Evolutionary conservation across 2,329 filamentous ascomycete genomes (phyloP).

Genomic region (Cercospora berteroae): DNA sequence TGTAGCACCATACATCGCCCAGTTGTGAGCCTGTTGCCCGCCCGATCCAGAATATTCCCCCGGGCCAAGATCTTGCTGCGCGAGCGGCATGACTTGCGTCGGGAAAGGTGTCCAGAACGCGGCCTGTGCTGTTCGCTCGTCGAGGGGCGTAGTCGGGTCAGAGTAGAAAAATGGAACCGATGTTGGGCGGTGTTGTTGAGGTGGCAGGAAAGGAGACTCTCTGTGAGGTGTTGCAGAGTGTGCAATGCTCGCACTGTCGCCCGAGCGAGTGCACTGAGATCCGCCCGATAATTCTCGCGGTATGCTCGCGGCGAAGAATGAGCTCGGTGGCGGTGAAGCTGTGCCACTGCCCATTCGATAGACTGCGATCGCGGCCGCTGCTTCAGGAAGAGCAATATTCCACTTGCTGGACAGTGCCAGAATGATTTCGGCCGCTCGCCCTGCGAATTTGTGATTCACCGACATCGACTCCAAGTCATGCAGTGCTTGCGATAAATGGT

Average conservation of each 20-base stretch:
- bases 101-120: slow-evolving; percentile 44
- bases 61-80: slow-evolving; percentile 17
- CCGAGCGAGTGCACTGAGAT: slow-evolving; percentile 23
- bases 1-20: neutral
- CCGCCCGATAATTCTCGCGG: slow-evolving; percentile 29
- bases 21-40: slow-evolving; percentile 13
- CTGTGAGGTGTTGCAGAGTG: slow-evolving; percentile 10
- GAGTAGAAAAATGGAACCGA: slow-evolving; percentile 32
- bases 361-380: slow-evolving; percentile 31
- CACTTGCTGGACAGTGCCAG: slow-evolving; percentile 44
- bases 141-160: slow-evolving; percentile 27
- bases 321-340: slow-evolving; percentile 28
- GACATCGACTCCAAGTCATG: slow-evolving; percentile 45
- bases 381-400: slow-evolving; percentile 45
- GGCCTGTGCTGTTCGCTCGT: slow-evolving; percentile 25
- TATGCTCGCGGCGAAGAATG: slow-evolving; percentile 36
- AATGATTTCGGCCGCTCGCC: slow-evolving; percentile 45
- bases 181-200: slow-evolving; percentile 20
- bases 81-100: slow-evolving; percentile 40
- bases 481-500: slow-evolving; percentile 45
- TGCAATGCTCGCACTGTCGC: slow-evolving; percentile 14
- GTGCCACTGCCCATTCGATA: slow-evolving; percentile 25
- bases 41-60: slow-evolving; percentile 24
- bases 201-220: slow-evolving; percentile 29
- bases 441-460: slow-evolving; percentile 45